These are phyloP conservation scores for Elsinoe ampelina DNA, from an alignment of 2,329 filamentous ascomycete genomes.

Conservation along the genomic window DNA sequence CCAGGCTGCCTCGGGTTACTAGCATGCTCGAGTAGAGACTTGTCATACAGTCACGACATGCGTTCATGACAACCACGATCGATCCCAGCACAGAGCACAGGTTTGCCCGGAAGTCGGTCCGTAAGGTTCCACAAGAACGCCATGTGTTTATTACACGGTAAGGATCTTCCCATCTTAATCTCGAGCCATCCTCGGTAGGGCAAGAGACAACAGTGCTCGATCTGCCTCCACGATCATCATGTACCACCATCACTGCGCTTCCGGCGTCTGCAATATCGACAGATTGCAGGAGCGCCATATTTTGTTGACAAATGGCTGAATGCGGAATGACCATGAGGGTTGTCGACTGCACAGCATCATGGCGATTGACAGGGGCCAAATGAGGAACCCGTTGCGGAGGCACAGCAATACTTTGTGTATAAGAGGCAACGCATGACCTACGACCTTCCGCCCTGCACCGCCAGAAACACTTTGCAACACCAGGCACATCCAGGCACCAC, in stretches of 20 bases:
- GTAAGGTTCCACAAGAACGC: background rate
- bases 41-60: background rate
- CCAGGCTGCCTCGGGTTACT: background rate
- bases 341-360: background rate
- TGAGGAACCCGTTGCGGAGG: background rate
- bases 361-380: background rate
- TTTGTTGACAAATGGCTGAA: conserved; percentile 1
- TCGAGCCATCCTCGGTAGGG: background rate
- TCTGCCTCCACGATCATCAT: conserved; percentile 8
- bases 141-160: background rate
- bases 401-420: background rate
- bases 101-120: background rate
- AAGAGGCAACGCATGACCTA: background rate
- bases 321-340: conserved; percentile 1
- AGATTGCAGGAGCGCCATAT: conserved; percentile 10
- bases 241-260: background rate
- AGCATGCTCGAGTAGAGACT: background rate
- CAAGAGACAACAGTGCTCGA: background rate
- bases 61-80: background rate
- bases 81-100: background rate
- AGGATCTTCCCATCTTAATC: conserved; percentile 1
- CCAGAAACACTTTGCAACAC: background rate
- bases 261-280: conserved; percentile 2
- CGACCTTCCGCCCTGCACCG: background rate
- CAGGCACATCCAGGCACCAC: background rate